These are phyloP conservation scores for Sporormia fimetaria DNA, from an alignment of 495 filamentous ascomycete genomes.

Conservation along the genomic window DNA sequence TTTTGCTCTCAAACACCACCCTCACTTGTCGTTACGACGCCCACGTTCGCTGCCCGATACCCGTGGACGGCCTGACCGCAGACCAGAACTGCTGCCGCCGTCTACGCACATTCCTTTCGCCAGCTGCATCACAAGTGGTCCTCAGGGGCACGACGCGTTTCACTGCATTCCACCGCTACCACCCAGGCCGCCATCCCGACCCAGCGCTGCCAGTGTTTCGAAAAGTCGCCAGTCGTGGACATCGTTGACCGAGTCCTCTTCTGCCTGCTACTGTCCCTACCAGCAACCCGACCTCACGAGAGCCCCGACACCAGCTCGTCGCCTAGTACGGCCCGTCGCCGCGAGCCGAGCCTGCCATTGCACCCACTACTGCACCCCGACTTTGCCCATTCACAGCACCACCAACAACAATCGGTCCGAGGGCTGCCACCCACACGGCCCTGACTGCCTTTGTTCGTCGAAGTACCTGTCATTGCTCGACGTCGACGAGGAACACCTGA, in stretches of 20 bases:
- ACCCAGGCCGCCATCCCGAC: conserved; percentile 13
- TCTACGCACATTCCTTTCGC: conserved; percentile 10
- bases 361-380: too few relatives aligned
- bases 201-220: conserved; percentile 21
- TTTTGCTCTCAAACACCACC: neutral
- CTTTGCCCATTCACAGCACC: too few relatives aligned
- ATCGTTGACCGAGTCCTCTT: conserved; percentile 27
- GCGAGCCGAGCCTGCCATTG: too few relatives aligned
- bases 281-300: neutral
- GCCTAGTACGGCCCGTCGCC: too few relatives aligned
- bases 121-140: neutral
- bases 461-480: conserved; percentile 5
- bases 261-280: conserved; percentile 9
- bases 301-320: neutral
- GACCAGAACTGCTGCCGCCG: neutral
- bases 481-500: conserved; percentile 5
- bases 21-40: conserved; percentile 9
- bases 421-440: too few relatives aligned
- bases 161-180: conserved; percentile 24
- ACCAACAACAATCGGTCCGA: neutral
- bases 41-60: conserved; percentile 12
- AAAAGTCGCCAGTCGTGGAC: conserved; percentile 21
- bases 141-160: conserved; percentile 19
- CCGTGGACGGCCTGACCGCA: neutral
- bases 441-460: conserved; percentile 5